A percentile compares a stretch with the other conserved stretches of the same genome.
phyloP scores from a whole-genome alignment of 805 yeast genomes.

The Monosporozyma servazzii region DNA sequence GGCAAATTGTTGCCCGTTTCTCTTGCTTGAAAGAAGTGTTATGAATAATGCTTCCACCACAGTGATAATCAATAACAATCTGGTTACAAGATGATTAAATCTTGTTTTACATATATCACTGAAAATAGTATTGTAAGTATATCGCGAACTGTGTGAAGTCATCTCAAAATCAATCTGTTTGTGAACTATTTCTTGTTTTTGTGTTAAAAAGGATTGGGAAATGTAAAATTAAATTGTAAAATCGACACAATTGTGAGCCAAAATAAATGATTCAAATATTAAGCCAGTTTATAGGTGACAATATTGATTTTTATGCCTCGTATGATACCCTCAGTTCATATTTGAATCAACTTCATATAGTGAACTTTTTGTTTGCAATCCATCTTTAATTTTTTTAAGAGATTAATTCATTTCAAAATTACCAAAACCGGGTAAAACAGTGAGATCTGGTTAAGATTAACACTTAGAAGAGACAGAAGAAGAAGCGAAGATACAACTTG shows the following conservation, averaged over 20 bases:
- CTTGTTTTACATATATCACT: constrained; percentile 35
- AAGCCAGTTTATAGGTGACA: background rate
- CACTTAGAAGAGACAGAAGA: background rate
- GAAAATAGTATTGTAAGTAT: constrained; percentile 20
- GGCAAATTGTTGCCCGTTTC: background rate
- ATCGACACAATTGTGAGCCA: background rate
- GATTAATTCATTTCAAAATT: background rate
- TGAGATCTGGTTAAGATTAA: background rate
- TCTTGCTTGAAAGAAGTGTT: constrained; percentile 15
- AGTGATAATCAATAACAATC: constrained; percentile 28
- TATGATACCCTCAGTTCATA: background rate
- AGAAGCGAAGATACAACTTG: background rate
- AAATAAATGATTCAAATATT: background rate
- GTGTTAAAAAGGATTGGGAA: background rate
- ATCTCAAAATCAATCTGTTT: background rate
- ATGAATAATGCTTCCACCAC: constrained; percentile 22
- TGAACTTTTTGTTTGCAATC: background rate
- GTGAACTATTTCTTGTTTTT: background rate
- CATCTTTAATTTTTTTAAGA: background rate
- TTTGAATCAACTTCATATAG: background rate
- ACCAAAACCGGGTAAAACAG: background rate
- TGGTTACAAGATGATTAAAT: constrained; percentile 32
- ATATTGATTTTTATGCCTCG: background rate
- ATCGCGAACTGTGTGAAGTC: background rate
- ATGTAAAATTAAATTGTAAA: background rate